Percentiles rank a stretch among this genome's conserved stretches.
phyloP scores from a whole-genome alignment of 345 rosid genomes.

The Gossypium arboreum region DNA sequence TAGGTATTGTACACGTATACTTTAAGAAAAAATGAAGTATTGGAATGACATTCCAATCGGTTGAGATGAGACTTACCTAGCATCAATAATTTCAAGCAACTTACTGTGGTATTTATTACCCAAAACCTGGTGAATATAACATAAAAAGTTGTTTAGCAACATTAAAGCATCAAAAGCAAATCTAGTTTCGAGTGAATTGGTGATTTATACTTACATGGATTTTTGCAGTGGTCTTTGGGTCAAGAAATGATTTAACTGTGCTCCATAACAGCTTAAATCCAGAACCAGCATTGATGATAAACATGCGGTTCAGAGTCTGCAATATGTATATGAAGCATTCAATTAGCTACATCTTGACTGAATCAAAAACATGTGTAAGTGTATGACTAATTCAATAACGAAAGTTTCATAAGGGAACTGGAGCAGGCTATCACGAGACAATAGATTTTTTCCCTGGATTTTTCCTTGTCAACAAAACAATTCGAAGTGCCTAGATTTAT shows the following conservation, averaged over 20 bases:
- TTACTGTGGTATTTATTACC: constrained; percentile 90
- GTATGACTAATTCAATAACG: neutral
- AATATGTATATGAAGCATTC: constrained; percentile 15
- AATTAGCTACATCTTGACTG: constrained; percentile 9
- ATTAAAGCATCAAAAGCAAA: neutral
- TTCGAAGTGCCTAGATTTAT: neutral
- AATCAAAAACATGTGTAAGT: neutral
- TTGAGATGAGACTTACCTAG: constrained; percentile 36
- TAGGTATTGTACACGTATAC: neutral
- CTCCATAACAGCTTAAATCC: constrained; percentile 93
- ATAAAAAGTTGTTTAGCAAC: constrained; percentile 18
- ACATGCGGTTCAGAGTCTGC: constrained; percentile 88
- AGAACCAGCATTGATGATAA: constrained; percentile 90
- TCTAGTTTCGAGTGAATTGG: neutral
- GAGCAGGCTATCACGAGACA: neutral
- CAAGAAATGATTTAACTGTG: constrained; percentile 70
- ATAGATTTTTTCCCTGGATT: too few species aligned
- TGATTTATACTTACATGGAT: constrained; percentile 52
- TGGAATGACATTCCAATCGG: neutral
- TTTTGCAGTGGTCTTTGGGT: constrained; percentile 83
- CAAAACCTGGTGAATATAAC: constrained; percentile 51
- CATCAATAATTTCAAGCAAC: constrained; percentile 79
- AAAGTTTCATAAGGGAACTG: neutral
- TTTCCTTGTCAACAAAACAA: too few species aligned
- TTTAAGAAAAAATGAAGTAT: neutral